These are phyloP conservation scores for Earliella scabrosa DNA, from an alignment of 1,284 basidiomycete species.

Conservation along the genomic window DNA sequence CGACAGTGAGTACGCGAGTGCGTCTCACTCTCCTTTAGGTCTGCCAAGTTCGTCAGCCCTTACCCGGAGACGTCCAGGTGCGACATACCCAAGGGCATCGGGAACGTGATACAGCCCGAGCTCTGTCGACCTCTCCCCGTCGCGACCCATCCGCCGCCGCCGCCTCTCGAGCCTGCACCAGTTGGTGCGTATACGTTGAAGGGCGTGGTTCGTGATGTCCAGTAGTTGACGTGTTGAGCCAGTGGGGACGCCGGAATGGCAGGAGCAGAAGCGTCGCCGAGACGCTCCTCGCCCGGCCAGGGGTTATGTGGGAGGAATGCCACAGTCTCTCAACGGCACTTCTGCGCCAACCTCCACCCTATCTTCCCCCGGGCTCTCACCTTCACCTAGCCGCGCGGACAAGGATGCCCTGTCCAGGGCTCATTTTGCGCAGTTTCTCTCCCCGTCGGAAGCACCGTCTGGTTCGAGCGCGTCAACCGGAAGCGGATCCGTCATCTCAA, in stretches of 20 bases:
- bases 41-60: constrained; percentile 46
- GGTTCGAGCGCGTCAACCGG: background rate
- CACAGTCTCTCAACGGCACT: background rate
- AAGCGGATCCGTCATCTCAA: background rate
- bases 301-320: background rate
- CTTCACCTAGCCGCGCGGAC: background rate
- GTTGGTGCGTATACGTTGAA: constrained; percentile 8
- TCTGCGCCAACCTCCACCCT: background rate
- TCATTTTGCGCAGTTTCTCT: background rate
- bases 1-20: no score
- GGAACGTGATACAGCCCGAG: constrained; percentile 52
- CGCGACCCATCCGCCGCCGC: constrained; percentile 11
- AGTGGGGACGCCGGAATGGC: constrained; percentile 21
- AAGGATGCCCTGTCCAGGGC: background rate
- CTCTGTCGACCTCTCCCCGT: constrained; percentile 66
- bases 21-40: background rate
- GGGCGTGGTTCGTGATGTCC: background rate
- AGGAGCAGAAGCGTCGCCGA: constrained; percentile 7
- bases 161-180: constrained; percentile 8
- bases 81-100: constrained; percentile 49
- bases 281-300: background rate
- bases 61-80: constrained; percentile 64
- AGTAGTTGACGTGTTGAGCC: no score
- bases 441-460: background rate
- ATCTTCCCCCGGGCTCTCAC: background rate